Evolutionary conservation across 2,329 filamentous ascomycete genomes (phyloP).

Genomic region (Colletotrichum sp.): DNA sequence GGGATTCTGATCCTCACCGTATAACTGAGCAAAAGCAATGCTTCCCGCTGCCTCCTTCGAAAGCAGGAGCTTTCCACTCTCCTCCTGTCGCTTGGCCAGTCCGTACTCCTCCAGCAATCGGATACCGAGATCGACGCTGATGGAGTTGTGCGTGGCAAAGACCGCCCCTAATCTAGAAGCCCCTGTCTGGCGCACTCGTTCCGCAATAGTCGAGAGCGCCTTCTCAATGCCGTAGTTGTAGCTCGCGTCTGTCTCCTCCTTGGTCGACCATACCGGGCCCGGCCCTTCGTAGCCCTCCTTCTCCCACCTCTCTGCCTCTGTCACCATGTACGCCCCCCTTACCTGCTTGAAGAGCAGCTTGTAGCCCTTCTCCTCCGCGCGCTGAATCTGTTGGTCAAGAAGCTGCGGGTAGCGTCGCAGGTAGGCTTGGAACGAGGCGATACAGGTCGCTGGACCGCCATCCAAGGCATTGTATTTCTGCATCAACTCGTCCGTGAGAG

Average conservation of each 20-base stretch:
- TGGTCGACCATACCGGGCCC: background rate
- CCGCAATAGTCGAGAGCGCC: background rate
- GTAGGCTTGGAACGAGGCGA: background rate
- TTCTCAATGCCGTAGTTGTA: background rate
- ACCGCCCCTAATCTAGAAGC: constrained; percentile 10
- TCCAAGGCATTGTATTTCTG: background rate
- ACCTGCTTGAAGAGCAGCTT: constrained; percentile 22
- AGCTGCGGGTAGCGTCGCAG: constrained; percentile 9
- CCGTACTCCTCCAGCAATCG: background rate
- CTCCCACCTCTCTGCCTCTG: constrained; percentile 13
- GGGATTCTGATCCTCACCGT: background rate
- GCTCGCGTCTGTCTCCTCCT: constrained; percentile 1
- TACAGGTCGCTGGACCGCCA: background rate
- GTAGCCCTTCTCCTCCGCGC: constrained; percentile 23
- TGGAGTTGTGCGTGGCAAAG: background rate
- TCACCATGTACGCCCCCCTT: background rate
- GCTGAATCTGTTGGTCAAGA: constrained; percentile 24
- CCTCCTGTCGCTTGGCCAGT: background rate
- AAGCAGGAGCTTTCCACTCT: background rate
- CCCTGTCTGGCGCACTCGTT: background rate
- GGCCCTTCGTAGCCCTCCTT: background rate
- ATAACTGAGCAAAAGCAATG: background rate
- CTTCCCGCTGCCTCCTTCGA: background rate
- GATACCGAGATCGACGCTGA: background rate
- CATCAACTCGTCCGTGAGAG: background rate